phyloP scores from a whole-genome alignment of 495 filamentous ascomycete species.

The Talaromyces trachyspermus region DNA sequence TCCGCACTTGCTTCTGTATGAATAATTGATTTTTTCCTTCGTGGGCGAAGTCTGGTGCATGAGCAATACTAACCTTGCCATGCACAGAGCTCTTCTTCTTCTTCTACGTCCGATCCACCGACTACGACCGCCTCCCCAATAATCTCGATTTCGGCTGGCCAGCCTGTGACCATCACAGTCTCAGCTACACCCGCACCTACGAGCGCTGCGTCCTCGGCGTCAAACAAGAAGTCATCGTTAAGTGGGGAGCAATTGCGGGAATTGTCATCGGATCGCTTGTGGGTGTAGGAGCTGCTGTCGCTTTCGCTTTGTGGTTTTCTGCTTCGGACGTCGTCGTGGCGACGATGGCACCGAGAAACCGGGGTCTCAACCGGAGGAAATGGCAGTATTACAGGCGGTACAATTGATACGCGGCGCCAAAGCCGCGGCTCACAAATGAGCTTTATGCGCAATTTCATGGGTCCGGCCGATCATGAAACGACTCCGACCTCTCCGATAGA shows the following conservation, averaged over 20 bases:
- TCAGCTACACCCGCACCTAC: conserved; percentile 25
- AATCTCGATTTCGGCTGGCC: conserved; percentile 35
- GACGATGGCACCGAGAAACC: conserved; percentile 21
- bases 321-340: conserved; percentile 30
- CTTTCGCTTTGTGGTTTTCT: conserved; percentile 32
- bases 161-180: conserved; percentile 46
- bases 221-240: conserved; percentile 17
- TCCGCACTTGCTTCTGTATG: conserved; percentile 10
- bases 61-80: neutral
- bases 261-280: conserved; percentile 44
- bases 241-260: conserved; percentile 38
- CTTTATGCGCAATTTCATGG: conserved; percentile 32
- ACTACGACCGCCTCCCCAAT: conserved; percentile 35
- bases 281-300: conserved; percentile 32
- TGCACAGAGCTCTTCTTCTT: conserved; percentile 1
- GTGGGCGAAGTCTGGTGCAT: too few relatives aligned
- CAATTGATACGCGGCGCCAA: conserved; percentile 28
- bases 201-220: conserved; percentile 10
- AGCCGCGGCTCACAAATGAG: conserved; percentile 44
- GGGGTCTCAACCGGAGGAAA: conserved; percentile 16
- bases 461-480: conserved; percentile 13
- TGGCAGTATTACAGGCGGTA: conserved; percentile 26
- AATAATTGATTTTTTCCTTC: too few relatives aligned
- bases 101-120: conserved; percentile 8
- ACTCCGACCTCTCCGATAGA: conserved; percentile 13